Evolutionary conservation across 1,284 basidiomycete species (phyloP).

Genomic region (Leccinum colubrinum): DNA sequence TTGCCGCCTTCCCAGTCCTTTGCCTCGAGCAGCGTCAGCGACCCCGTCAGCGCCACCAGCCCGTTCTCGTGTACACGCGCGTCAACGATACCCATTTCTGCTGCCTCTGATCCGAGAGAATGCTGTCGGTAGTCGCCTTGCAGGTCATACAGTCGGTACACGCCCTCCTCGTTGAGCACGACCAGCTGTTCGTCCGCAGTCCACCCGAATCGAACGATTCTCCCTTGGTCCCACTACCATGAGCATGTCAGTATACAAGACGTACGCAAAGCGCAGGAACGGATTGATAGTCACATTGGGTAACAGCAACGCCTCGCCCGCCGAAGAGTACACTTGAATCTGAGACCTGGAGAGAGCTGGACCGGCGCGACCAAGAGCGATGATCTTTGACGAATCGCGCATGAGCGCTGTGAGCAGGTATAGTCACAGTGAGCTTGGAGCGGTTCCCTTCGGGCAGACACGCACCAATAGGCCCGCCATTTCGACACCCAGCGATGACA

Average conservation of each 20-base stretch:
- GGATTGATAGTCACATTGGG: constrained; percentile 55
- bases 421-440: not conserved
- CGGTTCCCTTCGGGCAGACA: not conserved
- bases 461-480: constrained; percentile 88
- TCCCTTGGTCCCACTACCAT: constrained; percentile 79
- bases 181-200: constrained; percentile 78
- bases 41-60: constrained; percentile 82
- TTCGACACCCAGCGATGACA: constrained; percentile 76
- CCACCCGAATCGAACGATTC: constrained; percentile 83
- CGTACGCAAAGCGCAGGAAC: not conserved
- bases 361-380: constrained; percentile 68
- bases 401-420: constrained; percentile 64
- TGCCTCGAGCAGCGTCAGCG: constrained; percentile 78
- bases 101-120: constrained; percentile 82
- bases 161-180: constrained; percentile 89
- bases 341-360: constrained; percentile 70
- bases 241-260: not conserved
- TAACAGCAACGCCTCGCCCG: constrained; percentile 63
- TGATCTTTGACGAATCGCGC: constrained; percentile 80
- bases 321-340: constrained; percentile 73
- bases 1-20: constrained; percentile 82
- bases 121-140: constrained; percentile 83
- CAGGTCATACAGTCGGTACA: constrained; percentile 88
- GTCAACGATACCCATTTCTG: constrained; percentile 83
- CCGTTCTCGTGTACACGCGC: constrained; percentile 86